phyloP scores from a whole-genome alignment of 306 rosid species.

The Vigna angularis region DNA sequence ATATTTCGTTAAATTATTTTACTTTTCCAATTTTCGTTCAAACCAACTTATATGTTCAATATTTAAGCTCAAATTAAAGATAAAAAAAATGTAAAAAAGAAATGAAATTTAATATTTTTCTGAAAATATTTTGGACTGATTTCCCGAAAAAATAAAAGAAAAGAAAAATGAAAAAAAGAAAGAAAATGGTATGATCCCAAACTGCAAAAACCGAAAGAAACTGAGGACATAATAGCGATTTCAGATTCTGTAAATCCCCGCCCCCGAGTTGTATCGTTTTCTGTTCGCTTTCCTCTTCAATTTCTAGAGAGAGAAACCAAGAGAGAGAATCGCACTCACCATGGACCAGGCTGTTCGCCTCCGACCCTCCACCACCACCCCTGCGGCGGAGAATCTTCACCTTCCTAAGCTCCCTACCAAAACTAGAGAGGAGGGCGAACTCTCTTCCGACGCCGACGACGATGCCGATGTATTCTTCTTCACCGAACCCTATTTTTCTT shows the following conservation, averaged over 20 bases:
- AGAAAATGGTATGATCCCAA: background rate
- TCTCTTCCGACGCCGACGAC: conserved; percentile 66
- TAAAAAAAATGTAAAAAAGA: too few relatives aligned
- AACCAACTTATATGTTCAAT: too few relatives aligned
- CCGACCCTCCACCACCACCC: conserved; percentile 34
- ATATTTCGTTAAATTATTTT: too few relatives aligned
- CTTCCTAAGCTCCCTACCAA: conserved; percentile 46
- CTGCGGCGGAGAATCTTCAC: conserved; percentile 39
- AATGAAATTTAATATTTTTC: too few relatives aligned
- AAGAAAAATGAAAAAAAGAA: background rate
- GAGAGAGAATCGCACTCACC: conserved; percentile 5
- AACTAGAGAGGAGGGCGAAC: conserved; percentile 89
- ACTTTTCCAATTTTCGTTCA: too few relatives aligned
- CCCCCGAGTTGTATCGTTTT: conserved; percentile 34
- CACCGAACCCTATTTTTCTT: conserved; percentile 42
- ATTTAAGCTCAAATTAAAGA: too few relatives aligned
- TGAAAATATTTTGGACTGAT: too few relatives aligned
- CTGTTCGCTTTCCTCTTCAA: background rate
- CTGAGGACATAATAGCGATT: background rate
- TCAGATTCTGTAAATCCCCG: conserved; percentile 1
- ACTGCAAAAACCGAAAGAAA: background rate
- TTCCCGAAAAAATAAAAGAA: too few relatives aligned
- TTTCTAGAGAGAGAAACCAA: conserved; percentile 17
- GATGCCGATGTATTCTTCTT: conserved; percentile 48
- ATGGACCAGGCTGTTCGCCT: conserved; percentile 53